These are phyloP conservation scores for Phaeosphaeria sp. DNA, from an alignment of 2,329 filamentous ascomycete genomes.

Conservation along the genomic window DNA sequence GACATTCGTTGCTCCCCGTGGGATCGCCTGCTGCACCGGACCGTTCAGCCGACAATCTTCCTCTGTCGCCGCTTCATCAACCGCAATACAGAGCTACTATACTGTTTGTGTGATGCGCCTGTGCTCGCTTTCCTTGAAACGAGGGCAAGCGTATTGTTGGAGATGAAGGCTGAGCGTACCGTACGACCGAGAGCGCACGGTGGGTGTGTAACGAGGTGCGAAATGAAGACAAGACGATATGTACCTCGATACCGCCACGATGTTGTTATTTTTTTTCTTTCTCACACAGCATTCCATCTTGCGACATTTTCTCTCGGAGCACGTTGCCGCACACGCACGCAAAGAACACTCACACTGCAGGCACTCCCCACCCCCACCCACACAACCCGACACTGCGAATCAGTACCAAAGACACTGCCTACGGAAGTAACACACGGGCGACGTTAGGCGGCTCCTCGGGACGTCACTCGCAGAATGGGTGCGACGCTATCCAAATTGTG, in stretches of 20 bases:
- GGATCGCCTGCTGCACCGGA: conserved; percentile 25
- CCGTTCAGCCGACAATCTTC: conserved; percentile 31
- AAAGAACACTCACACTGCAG: too few species aligned
- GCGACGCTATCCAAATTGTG: conserved; percentile 45
- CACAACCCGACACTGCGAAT: too few species aligned
- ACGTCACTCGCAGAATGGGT: conserved; percentile 40
- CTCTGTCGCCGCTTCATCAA: conserved; percentile 25
- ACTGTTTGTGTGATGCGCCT: conserved; percentile 28
- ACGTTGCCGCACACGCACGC: conserved; percentile 1
- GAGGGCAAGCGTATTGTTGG: conserved; percentile 18
- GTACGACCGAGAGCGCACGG: conserved; percentile 20
- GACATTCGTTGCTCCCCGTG: conserved; percentile 15
- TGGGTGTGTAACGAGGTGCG: not conserved
- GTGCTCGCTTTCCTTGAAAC: conserved; percentile 13
- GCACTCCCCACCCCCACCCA: too few species aligned
- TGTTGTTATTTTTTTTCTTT: not conserved
- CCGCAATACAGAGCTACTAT: conserved; percentile 32
- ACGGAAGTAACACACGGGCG: not conserved
- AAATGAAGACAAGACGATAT: conserved; percentile 15
- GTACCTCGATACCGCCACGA: conserved; percentile 12
- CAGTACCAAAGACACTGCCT: too few species aligned
- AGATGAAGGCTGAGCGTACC: conserved; percentile 23
- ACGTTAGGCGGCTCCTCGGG: conserved; percentile 27
- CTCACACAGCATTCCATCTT: not conserved
- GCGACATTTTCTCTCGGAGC: not conserved